phyloP scores from a whole-genome alignment of 768 basidiomycete genomes.

The Hericium coralloides region DNA sequence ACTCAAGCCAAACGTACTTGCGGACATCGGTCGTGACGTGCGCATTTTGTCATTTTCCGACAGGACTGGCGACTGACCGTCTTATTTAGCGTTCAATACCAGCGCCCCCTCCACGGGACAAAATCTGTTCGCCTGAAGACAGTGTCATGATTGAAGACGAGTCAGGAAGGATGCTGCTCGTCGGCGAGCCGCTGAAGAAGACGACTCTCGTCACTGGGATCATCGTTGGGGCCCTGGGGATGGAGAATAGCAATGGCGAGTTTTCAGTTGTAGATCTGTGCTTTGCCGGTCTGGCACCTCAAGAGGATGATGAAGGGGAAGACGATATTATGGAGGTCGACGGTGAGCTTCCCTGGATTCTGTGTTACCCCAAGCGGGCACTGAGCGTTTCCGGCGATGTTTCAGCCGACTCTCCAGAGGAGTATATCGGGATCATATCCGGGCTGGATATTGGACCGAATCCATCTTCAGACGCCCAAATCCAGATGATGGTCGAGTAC shows the following conservation, averaged over 20 bases:
- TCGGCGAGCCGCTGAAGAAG: slow-evolving; percentile 59
- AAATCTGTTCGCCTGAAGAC: slow-evolving; percentile 73
- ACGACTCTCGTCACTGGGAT: slow-evolving; percentile 81
- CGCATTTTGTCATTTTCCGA: neutral
- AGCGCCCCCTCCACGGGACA: slow-evolving; percentile 65
- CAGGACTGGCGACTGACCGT: neutral
- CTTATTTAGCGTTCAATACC: slow-evolving; percentile 65
- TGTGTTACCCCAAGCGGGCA: neutral
- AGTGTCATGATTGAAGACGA: slow-evolving; percentile 91
- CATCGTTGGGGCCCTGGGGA: slow-evolving; percentile 82
- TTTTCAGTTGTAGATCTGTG: slow-evolving; percentile 92
- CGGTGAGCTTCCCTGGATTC: slow-evolving; percentile 31
- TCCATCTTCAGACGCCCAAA: slow-evolving; percentile 56
- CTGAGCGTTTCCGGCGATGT: slow-evolving; percentile 7
- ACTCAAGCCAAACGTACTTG: slow-evolving; percentile 94
- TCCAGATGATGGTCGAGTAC: slow-evolving; percentile 87
- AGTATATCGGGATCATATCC: slow-evolving; percentile 81
- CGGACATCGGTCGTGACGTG: slow-evolving; percentile 85
- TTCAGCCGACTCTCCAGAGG: slow-evolving; percentile 21
- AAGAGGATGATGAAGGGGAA: slow-evolving; percentile 25
- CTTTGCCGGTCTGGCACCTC: slow-evolving; percentile 74
- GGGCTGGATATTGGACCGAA: slow-evolving; percentile 73
- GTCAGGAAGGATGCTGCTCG: slow-evolving; percentile 82
- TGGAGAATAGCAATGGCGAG: slow-evolving; percentile 82
- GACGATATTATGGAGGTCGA: slow-evolving; percentile 61